phyloP scores from a whole-genome alignment of 2,329 filamentous ascomycete genomes.

The Cladosporium velox region DNA sequence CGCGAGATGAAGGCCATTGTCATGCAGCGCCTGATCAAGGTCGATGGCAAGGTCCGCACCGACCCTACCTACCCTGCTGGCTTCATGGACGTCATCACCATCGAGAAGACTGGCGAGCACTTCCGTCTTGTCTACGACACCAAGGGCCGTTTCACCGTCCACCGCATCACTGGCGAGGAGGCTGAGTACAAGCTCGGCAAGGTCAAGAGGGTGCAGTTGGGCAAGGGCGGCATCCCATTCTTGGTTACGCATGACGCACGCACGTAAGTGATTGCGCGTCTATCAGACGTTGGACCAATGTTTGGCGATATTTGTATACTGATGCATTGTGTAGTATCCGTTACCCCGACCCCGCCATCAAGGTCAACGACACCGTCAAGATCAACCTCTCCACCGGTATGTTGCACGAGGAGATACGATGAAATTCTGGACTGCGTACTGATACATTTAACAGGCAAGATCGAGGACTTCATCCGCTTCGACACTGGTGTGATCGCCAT shows the following conservation, averaged over 20 bases:
- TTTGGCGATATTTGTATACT: conserved; percentile 65
- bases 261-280: conserved; percentile 98
- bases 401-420: conserved; percentile 13
- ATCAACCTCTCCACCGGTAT: conserved; percentile 87
- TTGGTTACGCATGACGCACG: conserved; percentile 99
- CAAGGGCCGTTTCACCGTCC: conserved; percentile 99
- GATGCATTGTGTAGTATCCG: conserved; percentile 72
- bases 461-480: conserved; percentile 97
- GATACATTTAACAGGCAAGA: conserved; percentile 60
- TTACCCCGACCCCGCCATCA: conserved; percentile 97
- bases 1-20: conserved; percentile 97
- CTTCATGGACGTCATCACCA: conserved; percentile 99
- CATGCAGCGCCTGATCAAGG: conserved; percentile 99
- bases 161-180: conserved; percentile 98
- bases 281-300: conserved; percentile 99
- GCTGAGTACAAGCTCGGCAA: conserved; percentile 99
- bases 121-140: conserved; percentile 99
- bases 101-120: conserved; percentile 99
- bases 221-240: conserved; percentile 99
- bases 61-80: conserved; percentile 96
- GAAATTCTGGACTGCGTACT: background rate
- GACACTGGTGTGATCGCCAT: conserved; percentile 98
- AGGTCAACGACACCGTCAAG: conserved; percentile 99
- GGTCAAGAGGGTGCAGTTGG: conserved; percentile 99
- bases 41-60: conserved; percentile 99